These are phyloP conservation scores for Camelina hispida DNA, from an alignment of 345 rosid species.

Conservation along the genomic window DNA sequence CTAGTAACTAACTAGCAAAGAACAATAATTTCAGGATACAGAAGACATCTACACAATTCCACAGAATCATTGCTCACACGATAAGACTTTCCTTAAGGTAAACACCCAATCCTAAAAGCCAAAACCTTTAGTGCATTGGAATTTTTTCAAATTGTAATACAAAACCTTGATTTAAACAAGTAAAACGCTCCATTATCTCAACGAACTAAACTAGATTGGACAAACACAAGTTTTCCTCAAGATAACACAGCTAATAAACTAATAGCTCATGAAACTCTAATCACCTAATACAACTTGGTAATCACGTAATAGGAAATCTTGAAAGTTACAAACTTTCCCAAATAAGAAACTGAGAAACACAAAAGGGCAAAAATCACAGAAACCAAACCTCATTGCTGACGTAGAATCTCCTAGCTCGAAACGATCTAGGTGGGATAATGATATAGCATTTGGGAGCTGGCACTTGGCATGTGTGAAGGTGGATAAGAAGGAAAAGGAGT, in stretches of 20 bases:
- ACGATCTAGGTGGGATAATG: conserved; percentile 71
- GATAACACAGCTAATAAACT: not conserved
- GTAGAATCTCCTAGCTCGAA: conserved; percentile 84
- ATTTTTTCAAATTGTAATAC: conserved; percentile 3
- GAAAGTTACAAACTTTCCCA: conserved; percentile 5
- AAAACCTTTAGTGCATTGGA: not conserved
- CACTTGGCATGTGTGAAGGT: no score
- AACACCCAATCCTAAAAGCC: not conserved
- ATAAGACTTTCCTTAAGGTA: not conserved
- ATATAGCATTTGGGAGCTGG: no score
- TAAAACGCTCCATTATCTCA: no score
- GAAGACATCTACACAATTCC: not conserved
- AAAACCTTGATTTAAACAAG: not conserved
- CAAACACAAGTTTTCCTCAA: not conserved
- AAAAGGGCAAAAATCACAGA: not conserved
- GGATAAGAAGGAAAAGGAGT: no score
- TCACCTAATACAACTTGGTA: not conserved
- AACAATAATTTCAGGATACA: no score
- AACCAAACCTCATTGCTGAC: conserved; percentile 78
- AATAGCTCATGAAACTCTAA: not conserved
- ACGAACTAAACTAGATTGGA: not conserved
- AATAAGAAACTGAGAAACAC: not conserved
- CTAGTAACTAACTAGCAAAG: no score
- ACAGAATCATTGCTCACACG: not conserved
- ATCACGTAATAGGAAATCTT: not conserved